Evolutionary conservation across 2,329 filamentous ascomycete species (phyloP).

Genomic region (Aspergillus thermomutatus): DNA sequence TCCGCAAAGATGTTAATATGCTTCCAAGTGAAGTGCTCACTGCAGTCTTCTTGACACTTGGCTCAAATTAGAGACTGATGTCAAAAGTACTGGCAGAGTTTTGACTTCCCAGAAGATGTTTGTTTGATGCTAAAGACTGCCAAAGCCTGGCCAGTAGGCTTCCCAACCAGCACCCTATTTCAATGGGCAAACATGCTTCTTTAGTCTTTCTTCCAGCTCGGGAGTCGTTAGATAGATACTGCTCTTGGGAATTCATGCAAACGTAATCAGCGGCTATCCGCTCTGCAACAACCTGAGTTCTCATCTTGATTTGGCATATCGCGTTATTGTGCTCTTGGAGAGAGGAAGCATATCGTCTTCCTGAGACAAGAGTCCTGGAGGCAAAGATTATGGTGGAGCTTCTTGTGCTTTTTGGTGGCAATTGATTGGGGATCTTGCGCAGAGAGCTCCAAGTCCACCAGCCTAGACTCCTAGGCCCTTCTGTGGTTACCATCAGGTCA

Average conservation of each 20-base stretch:
- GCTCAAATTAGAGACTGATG: not conserved
- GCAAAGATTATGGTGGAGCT: conserved; percentile 6
- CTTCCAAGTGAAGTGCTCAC: not conserved
- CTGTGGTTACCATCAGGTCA: conserved; percentile 28
- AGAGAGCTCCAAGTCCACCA: conserved; percentile 18
- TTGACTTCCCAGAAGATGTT: conserved; percentile 19
- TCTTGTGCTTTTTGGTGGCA: not conserved
- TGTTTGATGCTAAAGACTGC: conserved; percentile 23
- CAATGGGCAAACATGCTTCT: conserved; percentile 28
- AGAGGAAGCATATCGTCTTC: conserved; percentile 3
- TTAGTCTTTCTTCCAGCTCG: conserved; percentile 14
- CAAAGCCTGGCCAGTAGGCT: conserved; percentile 25
- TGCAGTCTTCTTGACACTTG: not conserved
- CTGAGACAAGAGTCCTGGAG: conserved; percentile 4
- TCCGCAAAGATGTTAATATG: not conserved
- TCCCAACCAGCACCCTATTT: conserved; percentile 10
- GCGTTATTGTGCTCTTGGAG: not conserved
- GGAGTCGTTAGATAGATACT: conserved; percentile 17
- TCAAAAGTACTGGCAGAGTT: conserved; percentile 20
- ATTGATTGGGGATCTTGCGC: conserved; percentile 22
- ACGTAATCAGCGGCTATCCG: conserved; percentile 29
- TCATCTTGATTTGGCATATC: conserved; percentile 4
- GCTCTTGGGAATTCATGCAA: conserved; percentile 24
- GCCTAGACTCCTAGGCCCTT: conserved; percentile 18
- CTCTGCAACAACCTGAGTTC: conserved; percentile 7